Evolutionary conservation across 441 rosid species (phyloP).

Genomic region (Breynia disticha): DNA sequence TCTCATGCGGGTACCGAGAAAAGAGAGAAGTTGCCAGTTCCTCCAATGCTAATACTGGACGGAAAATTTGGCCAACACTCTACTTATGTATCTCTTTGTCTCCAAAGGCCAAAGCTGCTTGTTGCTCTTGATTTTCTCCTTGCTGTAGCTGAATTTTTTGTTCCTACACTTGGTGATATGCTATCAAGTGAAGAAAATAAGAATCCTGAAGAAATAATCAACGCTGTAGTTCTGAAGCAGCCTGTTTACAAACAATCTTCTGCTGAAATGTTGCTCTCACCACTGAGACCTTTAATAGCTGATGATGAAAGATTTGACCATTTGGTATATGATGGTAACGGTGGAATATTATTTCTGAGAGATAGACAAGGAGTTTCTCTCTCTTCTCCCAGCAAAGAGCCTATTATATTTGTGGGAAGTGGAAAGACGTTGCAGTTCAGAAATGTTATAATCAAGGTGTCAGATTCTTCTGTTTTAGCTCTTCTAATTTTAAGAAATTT

Average conservation of each 20-base stretch:
- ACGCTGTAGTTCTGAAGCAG: conserved; percentile 59
- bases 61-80: conserved; percentile 64
- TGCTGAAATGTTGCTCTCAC: conserved; percentile 64
- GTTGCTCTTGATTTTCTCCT: conserved; percentile 97
- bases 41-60: conserved; percentile 92
- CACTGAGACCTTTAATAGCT: conserved; percentile 71
- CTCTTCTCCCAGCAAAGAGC: conserved; percentile 57
- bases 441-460: conserved; percentile 82
- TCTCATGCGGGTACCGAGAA: conserved; percentile 24
- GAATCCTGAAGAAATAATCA: conserved; percentile 36
- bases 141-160: conserved; percentile 88
- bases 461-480: conserved; percentile 3
- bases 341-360: conserved; percentile 63
- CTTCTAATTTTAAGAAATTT: too few relatives aligned
- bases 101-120: conserved; percentile 93
- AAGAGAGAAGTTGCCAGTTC: conserved; percentile 38
- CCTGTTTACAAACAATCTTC: conserved; percentile 55
- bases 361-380: conserved; percentile 62
- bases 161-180: conserved; percentile 64
- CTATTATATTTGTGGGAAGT: conserved; percentile 67
- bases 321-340: conserved; percentile 86
- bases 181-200: conserved; percentile 66
- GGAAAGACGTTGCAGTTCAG: conserved; percentile 75
- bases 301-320: conserved; percentile 70
- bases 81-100: conserved; percentile 49